Conservation (phyloP, 306 rosid genomes). For the Sesbania bispinosa region DNA sequence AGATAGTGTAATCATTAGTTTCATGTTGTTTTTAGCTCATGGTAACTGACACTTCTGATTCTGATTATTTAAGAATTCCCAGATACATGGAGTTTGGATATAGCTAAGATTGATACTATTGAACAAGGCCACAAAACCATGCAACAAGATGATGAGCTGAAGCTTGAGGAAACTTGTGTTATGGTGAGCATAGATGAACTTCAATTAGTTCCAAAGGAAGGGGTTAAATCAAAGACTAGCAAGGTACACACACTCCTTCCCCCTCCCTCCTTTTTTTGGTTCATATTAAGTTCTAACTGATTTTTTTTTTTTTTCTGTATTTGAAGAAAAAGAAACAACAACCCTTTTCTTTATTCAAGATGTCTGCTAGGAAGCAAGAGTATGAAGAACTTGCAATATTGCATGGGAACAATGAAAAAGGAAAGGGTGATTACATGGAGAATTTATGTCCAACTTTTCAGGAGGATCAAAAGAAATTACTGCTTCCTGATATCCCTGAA, state of each 20-base stretch:
- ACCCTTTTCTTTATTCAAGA: slow-evolving; percentile 55
- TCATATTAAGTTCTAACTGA: slow-evolving; percentile 9
- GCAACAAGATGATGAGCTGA: slow-evolving; percentile 27
- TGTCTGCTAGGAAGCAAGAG: slow-evolving; percentile 70
- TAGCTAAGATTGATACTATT: slow-evolving; percentile 20
- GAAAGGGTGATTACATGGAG: slow-evolving; percentile 21
- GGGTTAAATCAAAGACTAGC: slow-evolving; percentile 29
- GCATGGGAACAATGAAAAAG: slow-evolving; percentile 34
- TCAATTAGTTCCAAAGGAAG: slow-evolving; percentile 29
- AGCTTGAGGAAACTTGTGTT: slow-evolving; percentile 71
- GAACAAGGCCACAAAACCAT: slow-evolving; percentile 31
- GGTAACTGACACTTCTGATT: background rate
- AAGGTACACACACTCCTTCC: slow-evolving; percentile 46
- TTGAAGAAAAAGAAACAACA: slow-evolving; percentile 55
- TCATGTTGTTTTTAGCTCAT: slow-evolving; percentile 1
- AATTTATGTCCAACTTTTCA: slow-evolving; percentile 10
- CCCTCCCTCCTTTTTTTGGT: background rate
- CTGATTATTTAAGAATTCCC: slow-evolving; percentile 32
- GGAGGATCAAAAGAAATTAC: slow-evolving; percentile 21
- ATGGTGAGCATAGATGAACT: slow-evolving; percentile 58
- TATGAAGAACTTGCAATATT: slow-evolving; percentile 65
- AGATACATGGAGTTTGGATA: slow-evolving; percentile 31
- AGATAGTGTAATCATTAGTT: background rate
- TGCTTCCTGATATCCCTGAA: slow-evolving; percentile 38
- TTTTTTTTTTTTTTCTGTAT: background rate